Conservation (phyloP, 169 alveolate species). For the Eimeria zaria region DNA sequence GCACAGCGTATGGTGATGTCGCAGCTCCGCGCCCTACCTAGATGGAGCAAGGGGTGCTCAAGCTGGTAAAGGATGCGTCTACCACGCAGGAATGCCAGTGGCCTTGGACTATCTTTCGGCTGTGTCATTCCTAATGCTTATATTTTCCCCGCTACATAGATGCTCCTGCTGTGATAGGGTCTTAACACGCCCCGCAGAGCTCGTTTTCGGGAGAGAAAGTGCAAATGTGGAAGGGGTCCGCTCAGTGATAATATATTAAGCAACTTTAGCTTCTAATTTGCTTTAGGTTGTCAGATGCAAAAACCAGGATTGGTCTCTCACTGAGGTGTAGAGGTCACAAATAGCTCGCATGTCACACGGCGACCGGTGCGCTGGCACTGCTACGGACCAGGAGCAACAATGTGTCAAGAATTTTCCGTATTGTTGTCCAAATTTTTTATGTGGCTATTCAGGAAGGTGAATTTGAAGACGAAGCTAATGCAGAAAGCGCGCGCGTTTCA, state of each 20-base stretch:
- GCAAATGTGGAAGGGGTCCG: background rate
- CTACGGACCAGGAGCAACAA: background rate
- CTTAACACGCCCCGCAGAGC: background rate
- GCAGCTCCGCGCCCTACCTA: conserved; percentile 72
- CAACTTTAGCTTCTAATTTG: background rate
- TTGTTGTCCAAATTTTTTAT: background rate
- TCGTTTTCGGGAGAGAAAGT: background rate
- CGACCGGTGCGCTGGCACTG: background rate
- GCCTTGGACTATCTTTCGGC: conserved; percentile 10
- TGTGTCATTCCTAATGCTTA: conserved; percentile 10
- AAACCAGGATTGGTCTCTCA: background rate
- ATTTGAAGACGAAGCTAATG: background rate
- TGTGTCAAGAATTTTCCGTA: background rate
- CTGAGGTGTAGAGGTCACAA: background rate
- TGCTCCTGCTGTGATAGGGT: background rate
- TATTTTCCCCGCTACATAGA: background rate
- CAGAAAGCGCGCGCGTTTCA: conserved; percentile 25
- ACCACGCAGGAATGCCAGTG: conserved; percentile 64
- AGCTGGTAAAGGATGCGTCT: conserved; percentile 63
- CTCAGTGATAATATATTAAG: background rate
- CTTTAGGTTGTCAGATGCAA: conserved; percentile 6
- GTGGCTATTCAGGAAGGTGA: background rate
- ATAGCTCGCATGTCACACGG: background rate
- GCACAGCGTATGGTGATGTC: conserved; percentile 59
- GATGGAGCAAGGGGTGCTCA: conserved; percentile 72